phyloP scores from a whole-genome alignment of 75 land plant species.

The Pseudotsuga menziesii region DNA sequence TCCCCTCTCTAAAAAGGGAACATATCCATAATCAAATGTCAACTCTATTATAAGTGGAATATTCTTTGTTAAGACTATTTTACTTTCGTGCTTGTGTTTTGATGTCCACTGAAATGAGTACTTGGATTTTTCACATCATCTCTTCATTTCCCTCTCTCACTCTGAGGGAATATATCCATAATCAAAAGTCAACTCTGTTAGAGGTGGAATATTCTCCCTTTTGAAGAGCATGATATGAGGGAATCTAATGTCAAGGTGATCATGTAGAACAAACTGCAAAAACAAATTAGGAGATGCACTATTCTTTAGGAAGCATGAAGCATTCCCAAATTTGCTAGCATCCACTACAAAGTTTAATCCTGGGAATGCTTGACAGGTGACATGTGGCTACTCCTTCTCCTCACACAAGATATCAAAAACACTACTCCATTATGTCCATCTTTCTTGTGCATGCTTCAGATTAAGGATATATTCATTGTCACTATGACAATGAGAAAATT shows the following conservation, averaged over 20 bases:
- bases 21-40: too few species aligned
- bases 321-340: constrained; percentile 57
- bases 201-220: constrained; percentile 59
- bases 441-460: constrained; percentile 15
- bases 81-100: too few species aligned
- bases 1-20: too few species aligned
- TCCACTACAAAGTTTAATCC: constrained; percentile 27
- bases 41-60: too few species aligned
- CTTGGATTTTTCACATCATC: too few species aligned
- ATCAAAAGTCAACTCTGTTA: constrained; percentile 66
- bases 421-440: constrained; percentile 18
- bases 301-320: constrained; percentile 78
- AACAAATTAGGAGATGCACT: constrained; percentile 73
- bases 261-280: constrained; percentile 49
- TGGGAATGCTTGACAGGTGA: background rate
- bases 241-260: constrained; percentile 28
- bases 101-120: too few species aligned
- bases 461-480: constrained; percentile 49
- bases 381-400: constrained; percentile 11
- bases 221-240: constrained; percentile 70
- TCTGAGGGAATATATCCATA: too few species aligned
- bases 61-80: too few species aligned
- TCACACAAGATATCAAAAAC: constrained; percentile 13
- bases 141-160: too few species aligned
- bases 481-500: constrained; percentile 13